These are phyloP conservation scores for Thielaviopsis punctulata DNA, from an alignment of 2,329 filamentous ascomycete species.

Conservation along the genomic window DNA sequence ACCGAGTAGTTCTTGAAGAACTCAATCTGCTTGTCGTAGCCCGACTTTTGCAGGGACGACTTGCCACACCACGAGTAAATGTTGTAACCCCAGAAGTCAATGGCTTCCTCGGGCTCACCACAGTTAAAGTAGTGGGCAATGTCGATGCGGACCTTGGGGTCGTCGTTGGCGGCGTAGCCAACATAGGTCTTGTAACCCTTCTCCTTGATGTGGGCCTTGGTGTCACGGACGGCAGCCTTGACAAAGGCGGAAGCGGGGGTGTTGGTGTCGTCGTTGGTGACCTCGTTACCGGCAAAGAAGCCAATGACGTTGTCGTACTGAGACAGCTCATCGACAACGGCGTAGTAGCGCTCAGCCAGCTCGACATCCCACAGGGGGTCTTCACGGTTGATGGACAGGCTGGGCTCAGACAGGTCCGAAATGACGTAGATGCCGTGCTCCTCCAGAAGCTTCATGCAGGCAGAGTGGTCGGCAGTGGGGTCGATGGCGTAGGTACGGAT, in stretches of 20 bases:
- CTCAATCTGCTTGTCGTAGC: slow-evolving; percentile 64
- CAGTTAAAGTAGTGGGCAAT: slow-evolving; percentile 94
- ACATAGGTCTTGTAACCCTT: slow-evolving; percentile 75
- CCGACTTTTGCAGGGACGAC: slow-evolving; percentile 58
- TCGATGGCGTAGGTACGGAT: slow-evolving; percentile 93
- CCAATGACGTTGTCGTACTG: slow-evolving; percentile 84
- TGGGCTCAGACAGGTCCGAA: slow-evolving; percentile 73
- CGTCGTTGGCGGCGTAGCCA: slow-evolving; percentile 92
- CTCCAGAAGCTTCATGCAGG: slow-evolving; percentile 70
- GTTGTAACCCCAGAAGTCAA: slow-evolving; percentile 99
- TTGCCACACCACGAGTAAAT: slow-evolving; percentile 98
- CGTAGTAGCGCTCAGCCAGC: slow-evolving; percentile 65
- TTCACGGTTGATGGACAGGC: slow-evolving; percentile 69
- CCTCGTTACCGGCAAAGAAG: slow-evolving; percentile 98
- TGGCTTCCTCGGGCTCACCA: slow-evolving; percentile 44
- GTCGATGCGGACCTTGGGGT: slow-evolving; percentile 61
- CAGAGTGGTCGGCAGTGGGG: slow-evolving; percentile 57
- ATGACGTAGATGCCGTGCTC: slow-evolving; percentile 89
- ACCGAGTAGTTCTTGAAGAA: slow-evolving; percentile 85
- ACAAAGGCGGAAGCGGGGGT: slow-evolving; percentile 83
- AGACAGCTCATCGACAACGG: slow-evolving; percentile 63
- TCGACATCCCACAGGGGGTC: slow-evolving; percentile 60
- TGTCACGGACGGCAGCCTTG: slow-evolving; percentile 93
- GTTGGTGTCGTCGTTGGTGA: slow-evolving; percentile 78
- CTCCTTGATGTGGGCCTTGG: slow-evolving; percentile 78